These are phyloP conservation scores for Endoconidiophora polonica DNA, from an alignment of 2,329 filamentous ascomycete species.

Conservation along the genomic window DNA sequence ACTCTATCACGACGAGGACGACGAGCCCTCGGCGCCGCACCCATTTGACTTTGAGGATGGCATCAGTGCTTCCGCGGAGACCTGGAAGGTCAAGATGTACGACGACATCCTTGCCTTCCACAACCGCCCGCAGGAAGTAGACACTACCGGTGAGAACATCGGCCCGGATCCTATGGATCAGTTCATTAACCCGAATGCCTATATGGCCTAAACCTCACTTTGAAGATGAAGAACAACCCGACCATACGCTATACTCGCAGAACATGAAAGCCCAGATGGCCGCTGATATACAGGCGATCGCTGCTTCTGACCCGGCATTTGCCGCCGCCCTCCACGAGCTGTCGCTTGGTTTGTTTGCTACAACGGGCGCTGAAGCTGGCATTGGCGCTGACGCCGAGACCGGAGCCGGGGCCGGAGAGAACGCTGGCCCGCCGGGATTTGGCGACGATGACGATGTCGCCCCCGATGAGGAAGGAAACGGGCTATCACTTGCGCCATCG, in stretches of 20 bases:
- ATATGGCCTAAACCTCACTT: slow-evolving; percentile 7
- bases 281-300: background rate
- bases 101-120: slow-evolving; percentile 82
- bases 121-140: slow-evolving; percentile 42
- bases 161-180: slow-evolving; percentile 7
- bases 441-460: no score
- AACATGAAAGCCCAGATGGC: slow-evolving; percentile 3
- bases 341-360: no score
- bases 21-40: slow-evolving; percentile 88
- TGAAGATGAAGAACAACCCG: slow-evolving; percentile 5
- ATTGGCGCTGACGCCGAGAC: no score
- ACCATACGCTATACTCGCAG: slow-evolving; percentile 1
- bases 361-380: no score
- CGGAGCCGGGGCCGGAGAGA: no score
- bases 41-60: slow-evolving; percentile 99
- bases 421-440: no score
- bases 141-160: slow-evolving; percentile 7
- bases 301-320: slow-evolving; percentile 5
- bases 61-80: slow-evolving; percentile 88
- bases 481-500: no score
- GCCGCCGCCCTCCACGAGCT: slow-evolving; percentile 1
- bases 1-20: slow-evolving; percentile 92
- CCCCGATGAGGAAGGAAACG: no score
- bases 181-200: slow-evolving; percentile 11
- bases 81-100: slow-evolving; percentile 99